A percentile compares a stretch with the other conserved stretches of the same genome.
phyloP scores from a whole-genome alignment of 768 basidiomycete species.

The Tulasnella sp. region DNA sequence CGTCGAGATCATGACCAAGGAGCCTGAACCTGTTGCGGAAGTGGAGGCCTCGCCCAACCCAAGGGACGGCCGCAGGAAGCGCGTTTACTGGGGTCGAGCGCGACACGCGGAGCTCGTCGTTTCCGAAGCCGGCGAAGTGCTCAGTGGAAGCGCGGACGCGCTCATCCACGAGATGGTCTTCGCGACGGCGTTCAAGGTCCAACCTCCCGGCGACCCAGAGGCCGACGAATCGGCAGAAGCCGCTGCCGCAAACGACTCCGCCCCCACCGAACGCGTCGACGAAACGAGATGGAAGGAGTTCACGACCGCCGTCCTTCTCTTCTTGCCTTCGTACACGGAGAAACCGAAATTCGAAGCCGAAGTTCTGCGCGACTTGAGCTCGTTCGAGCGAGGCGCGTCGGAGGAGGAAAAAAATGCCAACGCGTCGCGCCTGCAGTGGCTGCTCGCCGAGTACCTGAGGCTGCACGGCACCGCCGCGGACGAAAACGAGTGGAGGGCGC shows the following conservation, averaged over 20 bases:
- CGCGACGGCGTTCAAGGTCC: slow-evolving; percentile 56
- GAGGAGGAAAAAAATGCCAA: slow-evolving; percentile 42
- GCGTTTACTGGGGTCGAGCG: slow-evolving; percentile 72
- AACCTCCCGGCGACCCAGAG: not conserved
- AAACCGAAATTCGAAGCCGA: slow-evolving; percentile 63
- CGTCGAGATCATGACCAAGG: slow-evolving; percentile 50
- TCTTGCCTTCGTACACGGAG: slow-evolving; percentile 56
- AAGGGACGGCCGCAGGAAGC: slow-evolving; percentile 49
- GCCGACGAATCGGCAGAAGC: not conserved
- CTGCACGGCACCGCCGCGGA: slow-evolving; percentile 57
- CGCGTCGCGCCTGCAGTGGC: slow-evolving; percentile 55
- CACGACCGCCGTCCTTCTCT: slow-evolving; percentile 57
- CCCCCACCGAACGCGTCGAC: not conserved
- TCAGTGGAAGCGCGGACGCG: slow-evolving; percentile 72
- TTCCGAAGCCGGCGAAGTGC: slow-evolving; percentile 44
- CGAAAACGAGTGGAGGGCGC: slow-evolving; percentile 49
- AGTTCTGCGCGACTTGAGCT: slow-evolving; percentile 49
- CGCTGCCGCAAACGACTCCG: not conserved
- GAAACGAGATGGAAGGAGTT: slow-evolving; percentile 56
- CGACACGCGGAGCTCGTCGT: slow-evolving; percentile 68
- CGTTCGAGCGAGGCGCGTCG: slow-evolving; percentile 54
- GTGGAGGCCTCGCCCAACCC: slow-evolving; percentile 34
- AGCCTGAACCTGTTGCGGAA: slow-evolving; percentile 39
- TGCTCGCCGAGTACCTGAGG: slow-evolving; percentile 61
- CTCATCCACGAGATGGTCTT: slow-evolving; percentile 79